Evolutionary conservation across 768 basidiomycete species (phyloP).

Genomic region (Pisolithus microcarpus): DNA sequence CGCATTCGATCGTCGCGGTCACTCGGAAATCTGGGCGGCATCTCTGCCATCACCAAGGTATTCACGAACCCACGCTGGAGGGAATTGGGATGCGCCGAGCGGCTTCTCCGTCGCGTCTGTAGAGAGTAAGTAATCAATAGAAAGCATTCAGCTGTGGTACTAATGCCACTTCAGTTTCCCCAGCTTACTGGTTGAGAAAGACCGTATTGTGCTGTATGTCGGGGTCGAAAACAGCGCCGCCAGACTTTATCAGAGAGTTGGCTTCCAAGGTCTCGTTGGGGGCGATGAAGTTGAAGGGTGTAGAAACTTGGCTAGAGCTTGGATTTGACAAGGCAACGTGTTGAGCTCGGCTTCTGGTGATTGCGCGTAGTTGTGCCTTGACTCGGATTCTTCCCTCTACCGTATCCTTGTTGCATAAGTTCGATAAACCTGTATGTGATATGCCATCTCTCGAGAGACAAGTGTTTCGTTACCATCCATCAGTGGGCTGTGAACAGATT

Average conservation of each 20-base stretch:
- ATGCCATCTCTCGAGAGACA: too few relatives aligned
- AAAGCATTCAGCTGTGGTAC: background rate
- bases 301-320: constrained; percentile 54
- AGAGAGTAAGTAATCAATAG: constrained; percentile 35
- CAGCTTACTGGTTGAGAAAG: constrained; percentile 34
- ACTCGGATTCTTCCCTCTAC: background rate
- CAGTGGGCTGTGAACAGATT: constrained; percentile 31
- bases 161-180: constrained; percentile 6
- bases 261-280: constrained; percentile 50
- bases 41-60: constrained; percentile 68
- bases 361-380: background rate
- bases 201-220: constrained; percentile 58
- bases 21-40: constrained; percentile 51
- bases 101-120: constrained; percentile 53
- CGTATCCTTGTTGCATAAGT: background rate
- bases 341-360: constrained; percentile 66
- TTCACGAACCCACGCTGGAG: constrained; percentile 52
- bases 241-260: constrained; percentile 55
- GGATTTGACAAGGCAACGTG: constrained; percentile 46
- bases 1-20: constrained; percentile 61
- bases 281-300: constrained; percentile 33
- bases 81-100: constrained; percentile 49
- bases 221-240: constrained; percentile 44
- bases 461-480: constrained; percentile 2
- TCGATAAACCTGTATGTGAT: too few relatives aligned